Conservation (phyloP, 768 basidiomycete genomes). For the Rhizopogon vinicolor region DNA sequence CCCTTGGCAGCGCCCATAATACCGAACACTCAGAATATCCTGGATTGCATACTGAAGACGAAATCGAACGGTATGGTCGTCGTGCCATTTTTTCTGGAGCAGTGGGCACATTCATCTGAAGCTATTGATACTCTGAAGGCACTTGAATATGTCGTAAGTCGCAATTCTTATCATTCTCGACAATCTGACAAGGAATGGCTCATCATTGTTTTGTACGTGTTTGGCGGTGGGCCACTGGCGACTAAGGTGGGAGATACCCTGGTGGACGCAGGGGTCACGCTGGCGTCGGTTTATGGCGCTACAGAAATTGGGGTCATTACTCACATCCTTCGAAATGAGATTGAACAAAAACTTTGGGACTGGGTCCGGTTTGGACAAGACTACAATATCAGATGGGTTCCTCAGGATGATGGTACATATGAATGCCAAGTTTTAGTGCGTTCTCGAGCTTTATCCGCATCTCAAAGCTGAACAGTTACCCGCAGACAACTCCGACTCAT, state of each 20-base stretch:
- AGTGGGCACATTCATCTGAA: slow-evolving; percentile 14
- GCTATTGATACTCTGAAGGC: slow-evolving; percentile 11
- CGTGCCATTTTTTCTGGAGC: slow-evolving; percentile 19
- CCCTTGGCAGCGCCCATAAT: slow-evolving; percentile 13
- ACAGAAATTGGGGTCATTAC: slow-evolving; percentile 31
- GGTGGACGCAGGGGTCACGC: slow-evolving; percentile 27
- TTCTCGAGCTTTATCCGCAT: background rate
- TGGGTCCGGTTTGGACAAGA: slow-evolving; percentile 24
- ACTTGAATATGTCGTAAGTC: slow-evolving; percentile 18
- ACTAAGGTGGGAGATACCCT: slow-evolving; percentile 31
- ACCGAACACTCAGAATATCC: slow-evolving; percentile 14
- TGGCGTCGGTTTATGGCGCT: slow-evolving; percentile 31
- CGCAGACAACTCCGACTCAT: slow-evolving; percentile 25
- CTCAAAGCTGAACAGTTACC: background rate
- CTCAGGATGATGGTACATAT: slow-evolving; percentile 31
- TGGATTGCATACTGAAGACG: slow-evolving; percentile 13
- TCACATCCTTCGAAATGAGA: background rate
- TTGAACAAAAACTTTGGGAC: slow-evolving; percentile 29
- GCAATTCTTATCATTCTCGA: too few species aligned
- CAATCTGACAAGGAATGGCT: background rate
- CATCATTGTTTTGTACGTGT: slow-evolving; percentile 5
- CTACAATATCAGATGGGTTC: slow-evolving; percentile 26
- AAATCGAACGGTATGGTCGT: slow-evolving; percentile 7
- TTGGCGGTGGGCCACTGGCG: slow-evolving; percentile 32
- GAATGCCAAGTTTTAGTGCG: slow-evolving; percentile 36